Conservation (phyloP, 176 grass and related monocot species). For the Aegilops sharonensis region DNA sequence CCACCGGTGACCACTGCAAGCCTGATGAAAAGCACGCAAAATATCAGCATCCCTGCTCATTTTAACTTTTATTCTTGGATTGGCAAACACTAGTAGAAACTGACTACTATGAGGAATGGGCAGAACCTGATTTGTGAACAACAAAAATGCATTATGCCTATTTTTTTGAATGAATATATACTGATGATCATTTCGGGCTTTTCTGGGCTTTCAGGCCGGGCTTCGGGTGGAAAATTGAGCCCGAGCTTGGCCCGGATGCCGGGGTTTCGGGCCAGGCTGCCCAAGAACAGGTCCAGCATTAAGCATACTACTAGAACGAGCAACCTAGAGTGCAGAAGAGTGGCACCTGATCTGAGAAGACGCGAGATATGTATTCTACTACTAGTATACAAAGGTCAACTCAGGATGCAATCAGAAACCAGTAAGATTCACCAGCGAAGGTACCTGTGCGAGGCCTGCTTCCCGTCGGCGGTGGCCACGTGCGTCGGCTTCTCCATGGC, state of each 20-base stretch:
- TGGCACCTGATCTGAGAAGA: background rate
- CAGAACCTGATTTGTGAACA: too few species aligned
- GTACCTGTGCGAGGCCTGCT: background rate
- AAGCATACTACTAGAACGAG: background rate
- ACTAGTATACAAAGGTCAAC: background rate
- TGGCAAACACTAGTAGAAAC: background rate
- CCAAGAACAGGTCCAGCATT: too few species aligned
- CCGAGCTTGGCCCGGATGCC: too few species aligned
- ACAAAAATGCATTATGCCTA: too few species aligned
- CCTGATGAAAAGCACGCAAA: background rate
- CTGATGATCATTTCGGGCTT: too few species aligned
- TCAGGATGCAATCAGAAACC: background rate
- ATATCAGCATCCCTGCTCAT: background rate
- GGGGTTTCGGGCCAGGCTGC: too few species aligned
- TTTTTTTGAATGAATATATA: too few species aligned
- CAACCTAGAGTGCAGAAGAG: background rate
- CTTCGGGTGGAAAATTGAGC: too few species aligned
- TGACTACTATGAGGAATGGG: background rate
- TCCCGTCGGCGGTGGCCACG: background rate
- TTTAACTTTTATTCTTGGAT: background rate
- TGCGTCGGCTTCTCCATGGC: background rate
- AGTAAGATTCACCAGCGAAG: background rate
- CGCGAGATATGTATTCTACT: background rate
- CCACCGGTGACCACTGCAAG: conserved; percentile 71
- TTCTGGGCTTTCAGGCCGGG: too few species aligned